Conservation (phyloP, 768 basidiomycete genomes). For the Leccinum sublutescens region DNA sequence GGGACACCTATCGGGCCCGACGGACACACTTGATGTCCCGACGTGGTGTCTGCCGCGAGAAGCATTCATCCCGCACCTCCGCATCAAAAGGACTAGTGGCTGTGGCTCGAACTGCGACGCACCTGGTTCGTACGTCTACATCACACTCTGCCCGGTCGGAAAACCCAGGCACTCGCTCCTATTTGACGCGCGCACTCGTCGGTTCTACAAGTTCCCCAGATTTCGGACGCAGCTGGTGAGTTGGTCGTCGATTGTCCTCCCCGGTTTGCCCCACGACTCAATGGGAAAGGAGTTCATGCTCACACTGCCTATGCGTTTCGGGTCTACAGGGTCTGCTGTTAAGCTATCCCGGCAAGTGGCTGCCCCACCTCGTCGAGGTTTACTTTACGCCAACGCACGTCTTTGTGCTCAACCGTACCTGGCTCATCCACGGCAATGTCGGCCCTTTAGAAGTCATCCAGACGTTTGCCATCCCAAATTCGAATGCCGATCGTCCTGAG, state of each 20-base stretch:
- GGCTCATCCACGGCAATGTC: slow-evolving; percentile 10
- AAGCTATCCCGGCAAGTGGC: slow-evolving; percentile 19
- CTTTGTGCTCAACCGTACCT: slow-evolving; percentile 16
- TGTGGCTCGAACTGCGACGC: neutral
- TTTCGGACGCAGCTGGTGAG: slow-evolving; percentile 18
- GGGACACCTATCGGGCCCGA: slow-evolving; percentile 7
- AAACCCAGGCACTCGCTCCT: slow-evolving; percentile 16
- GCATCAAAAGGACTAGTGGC: neutral
- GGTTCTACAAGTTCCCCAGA: slow-evolving; percentile 22
- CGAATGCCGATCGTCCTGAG: neutral
- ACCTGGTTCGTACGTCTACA: slow-evolving; percentile 13
- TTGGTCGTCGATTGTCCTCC: neutral
- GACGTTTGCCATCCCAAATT: slow-evolving; percentile 17
- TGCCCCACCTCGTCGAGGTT: slow-evolving; percentile 19
- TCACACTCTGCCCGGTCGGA: slow-evolving; percentile 12
- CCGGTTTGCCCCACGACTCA: neutral
- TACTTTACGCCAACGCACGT: slow-evolving; percentile 16
- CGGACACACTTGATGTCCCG: slow-evolving; percentile 15
- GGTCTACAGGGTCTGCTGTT: slow-evolving; percentile 13
- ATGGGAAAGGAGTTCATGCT: neutral
- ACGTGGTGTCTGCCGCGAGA: slow-evolving; percentile 12
- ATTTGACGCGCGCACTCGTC: slow-evolving; percentile 14
- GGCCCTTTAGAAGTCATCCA: slow-evolving; percentile 20
- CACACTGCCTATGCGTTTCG: neutral
- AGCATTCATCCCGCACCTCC: slow-evolving; percentile 13